phyloP scores from a whole-genome alignment of 176 grass and related monocot genomes.

The Triticum aestivum region DNA sequence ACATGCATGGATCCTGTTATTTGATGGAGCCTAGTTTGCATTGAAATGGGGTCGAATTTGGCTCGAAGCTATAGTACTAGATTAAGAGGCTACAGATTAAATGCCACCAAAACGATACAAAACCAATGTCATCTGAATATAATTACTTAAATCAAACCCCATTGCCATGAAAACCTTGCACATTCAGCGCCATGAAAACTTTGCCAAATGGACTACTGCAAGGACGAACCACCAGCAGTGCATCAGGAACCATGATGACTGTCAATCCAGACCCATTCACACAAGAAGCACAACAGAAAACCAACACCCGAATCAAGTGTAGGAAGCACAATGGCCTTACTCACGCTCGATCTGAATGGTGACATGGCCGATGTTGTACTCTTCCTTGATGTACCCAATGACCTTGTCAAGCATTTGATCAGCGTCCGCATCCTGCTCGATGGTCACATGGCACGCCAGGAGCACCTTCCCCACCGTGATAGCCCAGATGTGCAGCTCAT shows the following conservation, averaged over 20 bases:
- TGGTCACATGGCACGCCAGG: constrained; percentile 83
- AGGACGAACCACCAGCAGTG: background rate
- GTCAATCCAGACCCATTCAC: background rate
- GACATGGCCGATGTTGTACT: constrained; percentile 96
- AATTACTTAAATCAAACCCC: too few species aligned
- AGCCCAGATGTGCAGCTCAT: constrained; percentile 97
- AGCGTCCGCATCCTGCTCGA: constrained; percentile 55
- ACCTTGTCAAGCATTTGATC: constrained; percentile 82
- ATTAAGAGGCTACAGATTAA: background rate
- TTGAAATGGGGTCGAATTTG: too few species aligned
- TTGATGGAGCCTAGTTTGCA: too few species aligned
- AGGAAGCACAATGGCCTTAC: constrained; percentile 32
- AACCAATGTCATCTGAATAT: background rate
- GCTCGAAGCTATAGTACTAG: too few species aligned
- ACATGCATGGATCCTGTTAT: too few species aligned
- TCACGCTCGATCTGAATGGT: constrained; percentile 94
- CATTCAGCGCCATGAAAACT: background rate
- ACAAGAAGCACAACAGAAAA: background rate
- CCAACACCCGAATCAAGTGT: background rate
- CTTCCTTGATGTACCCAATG: constrained; percentile 85
- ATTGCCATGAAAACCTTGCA: background rate
- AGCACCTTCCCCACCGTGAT: constrained; percentile 97
- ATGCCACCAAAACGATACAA: background rate
- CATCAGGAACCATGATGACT: background rate
- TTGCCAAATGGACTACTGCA: background rate